Conservation (phyloP, 78 protist genomes). For the Neovahlkampfia damariscottae region DNA sequence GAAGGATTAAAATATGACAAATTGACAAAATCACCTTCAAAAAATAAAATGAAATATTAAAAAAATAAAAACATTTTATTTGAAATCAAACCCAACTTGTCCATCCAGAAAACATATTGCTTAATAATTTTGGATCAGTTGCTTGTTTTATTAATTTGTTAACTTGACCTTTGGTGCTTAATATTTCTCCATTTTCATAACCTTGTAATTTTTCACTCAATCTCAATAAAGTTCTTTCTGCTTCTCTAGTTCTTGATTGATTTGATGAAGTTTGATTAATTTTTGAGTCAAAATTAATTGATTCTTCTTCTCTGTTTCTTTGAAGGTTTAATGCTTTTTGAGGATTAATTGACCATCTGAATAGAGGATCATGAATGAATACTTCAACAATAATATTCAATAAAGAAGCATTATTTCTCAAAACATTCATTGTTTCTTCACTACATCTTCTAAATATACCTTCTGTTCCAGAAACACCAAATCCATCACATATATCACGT, state of each 20-base stretch:
- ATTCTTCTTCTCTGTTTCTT: background rate
- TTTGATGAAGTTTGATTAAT: background rate
- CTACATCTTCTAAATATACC: constrained; percentile 30
- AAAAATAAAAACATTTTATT: no score
- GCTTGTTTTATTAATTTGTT: constrained; percentile 5
- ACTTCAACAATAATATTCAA: constrained; percentile 51
- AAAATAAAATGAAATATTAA: no score
- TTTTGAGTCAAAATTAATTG: background rate
- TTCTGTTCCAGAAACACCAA: constrained; percentile 51
- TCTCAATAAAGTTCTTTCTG: constrained; percentile 14
- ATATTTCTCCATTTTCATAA: constrained; percentile 15
- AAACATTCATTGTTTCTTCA: constrained; percentile 19
- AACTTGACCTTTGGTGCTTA: constrained; percentile 13
- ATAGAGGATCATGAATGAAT: constrained; percentile 67
- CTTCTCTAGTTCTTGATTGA: constrained; percentile 2
- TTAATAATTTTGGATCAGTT: background rate
- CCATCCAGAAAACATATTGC: constrained; percentile 21
- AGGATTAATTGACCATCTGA: background rate
- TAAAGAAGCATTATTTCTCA: constrained; percentile 13
- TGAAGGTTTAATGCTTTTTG: background rate
- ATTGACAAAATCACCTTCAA: no score
- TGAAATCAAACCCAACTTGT: constrained; percentile 21
- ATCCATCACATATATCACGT: constrained; percentile 57
- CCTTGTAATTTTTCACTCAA: constrained; percentile 14
- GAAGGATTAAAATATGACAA: no score